Percentiles rank a stretch among this genome's conserved stretches.
Evolutionary conservation across 1,284 basidiomycete species (phyloP).

Genomic region (Cutaneotrichosporon mucoides): DNA sequence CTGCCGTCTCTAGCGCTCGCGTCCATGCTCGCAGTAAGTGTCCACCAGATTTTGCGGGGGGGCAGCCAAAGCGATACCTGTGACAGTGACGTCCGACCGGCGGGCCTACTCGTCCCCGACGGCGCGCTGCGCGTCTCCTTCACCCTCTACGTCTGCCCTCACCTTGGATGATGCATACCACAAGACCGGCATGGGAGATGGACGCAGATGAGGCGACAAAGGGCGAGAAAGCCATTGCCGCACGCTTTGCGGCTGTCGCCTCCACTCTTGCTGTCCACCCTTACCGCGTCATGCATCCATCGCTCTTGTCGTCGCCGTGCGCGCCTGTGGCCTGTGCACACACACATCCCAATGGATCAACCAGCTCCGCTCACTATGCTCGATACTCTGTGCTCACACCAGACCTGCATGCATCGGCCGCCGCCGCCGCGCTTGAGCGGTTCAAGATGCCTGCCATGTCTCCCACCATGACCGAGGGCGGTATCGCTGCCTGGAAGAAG

Average conservation of each 20-base stretch:
- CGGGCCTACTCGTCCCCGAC: too few relatives aligned
- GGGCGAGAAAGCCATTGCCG: background rate
- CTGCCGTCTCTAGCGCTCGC: slow-evolving; percentile 24
- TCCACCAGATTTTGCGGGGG: background rate
- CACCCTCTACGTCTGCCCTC: too few relatives aligned
- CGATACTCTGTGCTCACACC: slow-evolving; percentile 5
- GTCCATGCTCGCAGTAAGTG: slow-evolving; percentile 35
- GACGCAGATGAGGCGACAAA: too few relatives aligned
- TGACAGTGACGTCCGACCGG: too few relatives aligned
- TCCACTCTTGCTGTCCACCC: background rate
- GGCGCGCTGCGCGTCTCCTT: background rate
- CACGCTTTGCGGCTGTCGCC: background rate
- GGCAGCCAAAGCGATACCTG: too few relatives aligned
- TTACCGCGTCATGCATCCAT: background rate
- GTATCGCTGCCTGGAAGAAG: slow-evolving; percentile 96
- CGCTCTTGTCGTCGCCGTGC: too few relatives aligned
- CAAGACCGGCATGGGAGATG: too few relatives aligned
- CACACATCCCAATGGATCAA: too few relatives aligned
- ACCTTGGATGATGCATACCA: too few relatives aligned
- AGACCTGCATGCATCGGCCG: slow-evolving; percentile 79
- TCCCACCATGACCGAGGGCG: slow-evolving; percentile 99
- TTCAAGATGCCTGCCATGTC: slow-evolving; percentile 99
- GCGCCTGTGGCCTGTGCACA: too few relatives aligned
- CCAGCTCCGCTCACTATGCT: background rate
- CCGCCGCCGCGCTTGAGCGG: slow-evolving; percentile 72